These are phyloP conservation scores for Paramecium caudatum DNA, from an alignment of 73 alveolate genomes.

Conservation along the genomic window DNA sequence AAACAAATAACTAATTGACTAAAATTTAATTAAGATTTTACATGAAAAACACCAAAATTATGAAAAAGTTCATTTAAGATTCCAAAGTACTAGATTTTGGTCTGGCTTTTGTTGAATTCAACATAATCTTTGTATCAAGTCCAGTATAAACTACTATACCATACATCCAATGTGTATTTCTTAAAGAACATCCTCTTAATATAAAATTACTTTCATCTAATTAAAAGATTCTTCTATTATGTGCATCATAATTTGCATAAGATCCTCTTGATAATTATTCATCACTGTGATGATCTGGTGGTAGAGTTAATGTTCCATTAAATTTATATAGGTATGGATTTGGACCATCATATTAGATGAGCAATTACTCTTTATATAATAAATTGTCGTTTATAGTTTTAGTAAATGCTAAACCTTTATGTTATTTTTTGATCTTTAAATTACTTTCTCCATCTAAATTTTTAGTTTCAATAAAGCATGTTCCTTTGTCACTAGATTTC, in stretches of 20 bases:
- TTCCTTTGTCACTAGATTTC: slow-evolving; percentile 71
- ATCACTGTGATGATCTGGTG: slow-evolving; percentile 13
- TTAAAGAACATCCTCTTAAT: slow-evolving; percentile 89
- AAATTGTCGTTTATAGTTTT: background rate
- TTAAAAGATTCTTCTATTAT: background rate
- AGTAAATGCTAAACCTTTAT: slow-evolving; percentile 65
- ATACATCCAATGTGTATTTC: slow-evolving; percentile 91
- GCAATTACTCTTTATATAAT: slow-evolving; percentile 23
- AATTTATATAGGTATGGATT: slow-evolving; percentile 74
- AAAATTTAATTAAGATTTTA: background rate
- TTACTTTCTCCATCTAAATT: slow-evolving; percentile 99
- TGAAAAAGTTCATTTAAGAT: slow-evolving; percentile 51
- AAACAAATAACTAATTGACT: slow-evolving; percentile 67
- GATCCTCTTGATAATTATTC: background rate
- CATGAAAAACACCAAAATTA: slow-evolving; percentile 64
- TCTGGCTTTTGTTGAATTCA: slow-evolving; percentile 75
- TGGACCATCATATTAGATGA: slow-evolving; percentile 68
- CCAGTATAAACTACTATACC: slow-evolving; percentile 95
- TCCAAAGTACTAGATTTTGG: slow-evolving; percentile 21
- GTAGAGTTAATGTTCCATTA: slow-evolving; percentile 62
- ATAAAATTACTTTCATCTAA: slow-evolving; percentile 56
- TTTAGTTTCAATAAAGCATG: slow-evolving; percentile 97
- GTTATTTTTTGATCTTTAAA: slow-evolving; percentile 91
- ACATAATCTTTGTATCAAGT: slow-evolving; percentile 94
- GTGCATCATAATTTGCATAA: slow-evolving; percentile 3